Percentiles rank a stretch among this genome's conserved stretches.
Evolutionary conservation across 139 green algal species (phyloP).

Genomic region (Chlamydomonas sp.): DNA sequence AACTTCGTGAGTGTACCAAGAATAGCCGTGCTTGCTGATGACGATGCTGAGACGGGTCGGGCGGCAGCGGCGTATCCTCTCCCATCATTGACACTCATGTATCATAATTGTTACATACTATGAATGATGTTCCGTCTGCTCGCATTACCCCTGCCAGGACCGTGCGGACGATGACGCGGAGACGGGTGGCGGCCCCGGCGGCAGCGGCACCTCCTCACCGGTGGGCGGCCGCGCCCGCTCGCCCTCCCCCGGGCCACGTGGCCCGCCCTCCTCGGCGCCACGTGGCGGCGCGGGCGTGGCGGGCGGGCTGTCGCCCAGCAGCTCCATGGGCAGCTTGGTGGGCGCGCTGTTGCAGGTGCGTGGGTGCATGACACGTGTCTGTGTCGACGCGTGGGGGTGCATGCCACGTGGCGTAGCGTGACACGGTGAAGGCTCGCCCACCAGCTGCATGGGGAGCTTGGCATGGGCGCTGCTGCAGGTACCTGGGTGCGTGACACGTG

Average conservation of each 20-base stretch:
- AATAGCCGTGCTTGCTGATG: neutral
- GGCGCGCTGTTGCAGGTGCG: slow-evolving; percentile 15
- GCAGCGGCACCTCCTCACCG: neutral
- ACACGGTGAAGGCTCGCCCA: neutral
- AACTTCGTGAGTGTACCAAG: slow-evolving; percentile 43
- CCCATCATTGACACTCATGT: neutral
- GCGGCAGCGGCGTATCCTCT: neutral
- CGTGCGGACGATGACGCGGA: slow-evolving; percentile 17
- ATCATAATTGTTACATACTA: too few relatives aligned
- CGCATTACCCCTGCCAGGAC: slow-evolving; percentile 15
- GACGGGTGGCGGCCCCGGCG: neutral
- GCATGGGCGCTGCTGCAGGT: too few relatives aligned
- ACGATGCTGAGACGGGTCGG: too few relatives aligned
- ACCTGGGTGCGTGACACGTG: too few relatives aligned
- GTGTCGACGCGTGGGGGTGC: neutral
- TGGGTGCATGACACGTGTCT: neutral
- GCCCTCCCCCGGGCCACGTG: neutral
- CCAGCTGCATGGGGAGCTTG: too few relatives aligned
- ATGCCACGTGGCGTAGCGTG: too few relatives aligned
- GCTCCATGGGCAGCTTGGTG: slow-evolving; percentile 22
- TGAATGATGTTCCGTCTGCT: neutral
- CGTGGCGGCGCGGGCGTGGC: neutral
- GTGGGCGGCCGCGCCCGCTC: slow-evolving; percentile 14
- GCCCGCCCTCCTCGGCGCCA: slow-evolving; percentile 9
- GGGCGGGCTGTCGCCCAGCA: neutral